Evolutionary conservation across 352 stramenopile species (phyloP).

Genomic region (Peronospora farinosa): DNA sequence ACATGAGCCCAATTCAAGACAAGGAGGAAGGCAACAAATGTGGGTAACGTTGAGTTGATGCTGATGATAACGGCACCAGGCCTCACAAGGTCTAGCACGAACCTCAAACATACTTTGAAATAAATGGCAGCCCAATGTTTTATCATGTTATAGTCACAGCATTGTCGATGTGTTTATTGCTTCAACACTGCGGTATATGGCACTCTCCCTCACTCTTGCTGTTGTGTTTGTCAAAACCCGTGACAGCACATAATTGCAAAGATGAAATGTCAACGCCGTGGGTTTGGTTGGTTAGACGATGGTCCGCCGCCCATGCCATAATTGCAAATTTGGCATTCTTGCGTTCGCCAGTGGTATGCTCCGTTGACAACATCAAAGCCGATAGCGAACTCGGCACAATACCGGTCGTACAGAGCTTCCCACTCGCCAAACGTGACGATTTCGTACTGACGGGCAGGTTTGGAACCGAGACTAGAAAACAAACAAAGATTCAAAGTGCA

Average conservation of each 20-base stretch:
- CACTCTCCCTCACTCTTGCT: too few species aligned
- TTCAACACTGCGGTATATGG: neutral
- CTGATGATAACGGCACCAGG: too few species aligned
- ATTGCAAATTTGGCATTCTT: slow-evolving; percentile 74
- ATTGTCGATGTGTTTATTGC: slow-evolving; percentile 1
- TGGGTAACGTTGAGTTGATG: too few species aligned
- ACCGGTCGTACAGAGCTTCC: slow-evolving; percentile 72
- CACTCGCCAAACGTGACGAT: slow-evolving; percentile 79
- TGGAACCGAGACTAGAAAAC: slow-evolving; percentile 37
- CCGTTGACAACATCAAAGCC: slow-evolving; percentile 76
- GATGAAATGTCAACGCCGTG: slow-evolving; percentile 23
- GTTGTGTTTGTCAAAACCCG: too few species aligned
- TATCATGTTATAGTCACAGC: slow-evolving; percentile 2
- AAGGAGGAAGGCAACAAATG: too few species aligned
- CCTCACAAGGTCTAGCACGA: too few species aligned
- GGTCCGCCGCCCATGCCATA: slow-evolving; percentile 51
- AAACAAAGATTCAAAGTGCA: neutral
- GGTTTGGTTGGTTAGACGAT: slow-evolving; percentile 42
- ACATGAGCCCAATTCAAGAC: too few species aligned
- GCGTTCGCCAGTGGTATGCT: slow-evolving; percentile 78
- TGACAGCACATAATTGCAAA: neutral
- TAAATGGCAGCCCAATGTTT: too few species aligned
- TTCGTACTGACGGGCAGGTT: slow-evolving; percentile 68
- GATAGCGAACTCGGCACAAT: slow-evolving; percentile 76
- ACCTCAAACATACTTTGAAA: too few species aligned